Base-by-base conservation (phyloP, 768 basidiomycete species). In the Scleroderma citrinum region DNA sequence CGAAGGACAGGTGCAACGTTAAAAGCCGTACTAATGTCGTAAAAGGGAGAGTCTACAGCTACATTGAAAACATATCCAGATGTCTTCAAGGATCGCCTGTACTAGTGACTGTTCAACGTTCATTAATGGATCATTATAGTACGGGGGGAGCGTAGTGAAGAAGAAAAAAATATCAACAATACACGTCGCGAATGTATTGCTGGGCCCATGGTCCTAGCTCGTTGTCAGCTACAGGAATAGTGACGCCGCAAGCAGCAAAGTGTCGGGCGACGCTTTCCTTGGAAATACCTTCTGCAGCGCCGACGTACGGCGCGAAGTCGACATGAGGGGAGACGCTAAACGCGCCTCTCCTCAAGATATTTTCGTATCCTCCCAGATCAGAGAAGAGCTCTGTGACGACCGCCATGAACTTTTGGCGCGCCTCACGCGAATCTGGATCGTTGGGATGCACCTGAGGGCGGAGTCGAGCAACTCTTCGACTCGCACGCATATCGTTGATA, bases 381-480 rank as follows among this genome's bases (percentile, higher is more conserved):
- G 72, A 67, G 56, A 76, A 74, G 49, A 76, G 59, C 47, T 69
- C 67, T 14, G 66, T 70, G 10, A 69, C 70, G 37, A 64, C 54
- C 0, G 63, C 49, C 70, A 71, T 70, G 57, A 73, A 74, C 55
- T 66, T 71, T 19, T 66, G 63, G 46, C 72, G 69, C 16, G 66
- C 50, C 2, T 70, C 62, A 17, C 60, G 61, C 41, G 64, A 65
- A 11, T 68, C 68, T 40, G 62, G 51, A 50, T 68, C 67, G 29
- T 56, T 63, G 1, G 60, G 55, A 47, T 66, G 59, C 24, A 69
- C 61, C 12, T 64, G 50, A 2, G 75, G 75, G 34, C 75, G 69
- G 23, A 76, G 71, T n/a, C 72, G 73, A 7, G 75, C 76, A 16
- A 76, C 70, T n/a, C 60, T 69, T 29, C 75, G 70, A 57, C 73